Evolutionary conservation across 768 basidiomycete species (phyloP).

Genomic region (Russula olivacea): DNA sequence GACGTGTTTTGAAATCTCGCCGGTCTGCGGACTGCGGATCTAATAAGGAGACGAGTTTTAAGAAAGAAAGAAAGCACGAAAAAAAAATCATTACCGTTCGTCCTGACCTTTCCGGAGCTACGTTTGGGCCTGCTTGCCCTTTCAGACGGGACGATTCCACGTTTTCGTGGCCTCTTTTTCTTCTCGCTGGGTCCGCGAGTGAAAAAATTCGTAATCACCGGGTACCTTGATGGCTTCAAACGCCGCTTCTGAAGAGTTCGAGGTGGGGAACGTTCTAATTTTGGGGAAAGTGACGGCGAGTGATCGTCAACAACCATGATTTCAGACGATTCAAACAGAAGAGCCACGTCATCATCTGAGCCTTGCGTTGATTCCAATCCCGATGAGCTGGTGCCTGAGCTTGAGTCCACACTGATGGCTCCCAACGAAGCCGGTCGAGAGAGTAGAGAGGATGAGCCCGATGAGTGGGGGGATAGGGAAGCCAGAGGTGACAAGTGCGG

Average conservation of each 20-base stretch:
- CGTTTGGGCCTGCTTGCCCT: background rate
- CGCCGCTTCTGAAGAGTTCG: conserved; percentile 2
- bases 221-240: background rate
- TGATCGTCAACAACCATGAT: conserved; percentile 12
- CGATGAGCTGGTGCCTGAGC: background rate
- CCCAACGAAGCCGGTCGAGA: background rate
- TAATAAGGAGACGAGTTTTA: background rate
- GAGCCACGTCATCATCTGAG: background rate
- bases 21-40: background rate
- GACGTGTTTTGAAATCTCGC: background rate
- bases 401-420: conserved; percentile 1
- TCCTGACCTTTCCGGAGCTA: background rate
- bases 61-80: background rate
- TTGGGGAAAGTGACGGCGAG: background rate
- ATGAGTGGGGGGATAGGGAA: background rate
- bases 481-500: conserved; percentile 13
- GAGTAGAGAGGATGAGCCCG: background rate
- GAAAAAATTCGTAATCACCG: conserved; percentile 18
- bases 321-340: conserved; percentile 2
- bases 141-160: background rate
- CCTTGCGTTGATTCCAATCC: background rate
- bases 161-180: conserved; percentile 8
- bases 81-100: background rate
- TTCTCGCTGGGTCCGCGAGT: background rate
- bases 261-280: background rate